Conservation (phyloP, 1,284 basidiomycete species). For the Tylopilus sp. region DNA sequence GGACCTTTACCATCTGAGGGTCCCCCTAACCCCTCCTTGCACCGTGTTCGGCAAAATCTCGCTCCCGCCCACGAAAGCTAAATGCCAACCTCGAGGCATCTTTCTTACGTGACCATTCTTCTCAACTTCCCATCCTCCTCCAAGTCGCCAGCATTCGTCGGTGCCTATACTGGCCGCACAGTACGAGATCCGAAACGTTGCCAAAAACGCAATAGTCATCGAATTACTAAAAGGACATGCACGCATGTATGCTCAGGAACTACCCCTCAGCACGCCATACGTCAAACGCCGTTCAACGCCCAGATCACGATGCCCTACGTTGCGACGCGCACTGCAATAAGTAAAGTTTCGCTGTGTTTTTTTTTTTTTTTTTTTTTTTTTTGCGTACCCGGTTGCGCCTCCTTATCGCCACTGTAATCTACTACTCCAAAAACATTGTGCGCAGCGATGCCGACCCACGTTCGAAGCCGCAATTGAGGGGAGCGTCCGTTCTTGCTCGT, state of each 20-base stretch:
- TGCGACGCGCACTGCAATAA: not conserved
- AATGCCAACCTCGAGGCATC: not conserved
- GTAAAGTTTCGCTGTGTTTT: too few species aligned
- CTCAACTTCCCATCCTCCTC: too few species aligned
- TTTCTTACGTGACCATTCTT: slow-evolving; percentile 12
- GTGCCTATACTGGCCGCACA: slow-evolving; percentile 1
- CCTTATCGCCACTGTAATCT: not conserved
- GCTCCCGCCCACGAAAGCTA: slow-evolving; percentile 6
- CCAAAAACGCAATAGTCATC: not conserved
- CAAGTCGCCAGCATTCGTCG: not conserved
- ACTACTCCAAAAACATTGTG: too few species aligned
- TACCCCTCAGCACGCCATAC: not conserved
- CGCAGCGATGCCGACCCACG: not conserved
- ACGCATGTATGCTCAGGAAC: not conserved
- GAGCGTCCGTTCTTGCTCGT: not conserved
- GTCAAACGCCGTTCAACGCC: not conserved
- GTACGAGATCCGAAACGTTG: slow-evolving; percentile 17
- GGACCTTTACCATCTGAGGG: slow-evolving; percentile 3
- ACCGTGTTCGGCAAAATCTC: slow-evolving; percentile 12
- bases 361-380: not conserved
- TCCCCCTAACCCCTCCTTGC: slow-evolving; percentile 3
- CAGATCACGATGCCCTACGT: not conserved
- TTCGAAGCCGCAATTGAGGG: not conserved
- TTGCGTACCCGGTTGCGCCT: not conserved
- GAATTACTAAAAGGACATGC: slow-evolving; percentile 4